Percentiles rank a stretch among this genome's conserved stretches.
Conservation (phyloP, 371 early-diverging fungal genomes). For the Capillidium heterosporum region DNA sequence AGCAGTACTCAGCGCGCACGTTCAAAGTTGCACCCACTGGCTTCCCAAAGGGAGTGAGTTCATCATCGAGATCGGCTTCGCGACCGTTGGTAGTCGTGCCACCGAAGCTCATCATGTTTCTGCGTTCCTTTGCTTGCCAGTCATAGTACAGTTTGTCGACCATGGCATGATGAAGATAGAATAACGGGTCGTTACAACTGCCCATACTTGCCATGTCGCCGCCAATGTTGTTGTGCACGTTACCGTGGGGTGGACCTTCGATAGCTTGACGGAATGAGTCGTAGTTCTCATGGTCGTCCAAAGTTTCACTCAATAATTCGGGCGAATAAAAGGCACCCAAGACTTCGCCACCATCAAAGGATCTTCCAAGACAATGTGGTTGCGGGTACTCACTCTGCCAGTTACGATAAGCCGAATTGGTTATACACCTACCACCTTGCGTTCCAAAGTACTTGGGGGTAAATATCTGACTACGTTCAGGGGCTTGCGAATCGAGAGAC, state of each 20-base stretch:
- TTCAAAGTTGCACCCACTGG: not conserved
- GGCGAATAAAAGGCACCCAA: conserved; percentile 19
- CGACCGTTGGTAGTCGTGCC: not conserved
- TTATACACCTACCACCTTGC: not conserved
- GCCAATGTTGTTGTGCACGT: conserved; percentile 20
- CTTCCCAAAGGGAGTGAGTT: not conserved
- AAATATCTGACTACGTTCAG: conserved; percentile 4
- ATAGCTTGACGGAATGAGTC: conserved; percentile 16
- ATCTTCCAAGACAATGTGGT: conserved; percentile 13
- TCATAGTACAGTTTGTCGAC: conserved; percentile 10
- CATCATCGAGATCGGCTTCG: not conserved
- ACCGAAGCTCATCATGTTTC: not conserved
- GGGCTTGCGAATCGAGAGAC: conserved; percentile 8
- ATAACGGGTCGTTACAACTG: conserved; percentile 24
- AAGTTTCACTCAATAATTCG: conserved; percentile 14
- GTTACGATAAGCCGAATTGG: not conserved
- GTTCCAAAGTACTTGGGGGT: conserved; percentile 4
- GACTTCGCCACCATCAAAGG: conserved; percentile 12
- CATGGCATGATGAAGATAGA: conserved; percentile 32
- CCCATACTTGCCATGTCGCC: conserved; percentile 22
- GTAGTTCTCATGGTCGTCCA: conserved; percentile 9
- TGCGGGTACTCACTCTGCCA: not conserved
- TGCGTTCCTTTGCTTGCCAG: not conserved
- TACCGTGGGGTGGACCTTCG: conserved; percentile 23
- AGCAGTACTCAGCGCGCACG: not conserved